Base-by-base conservation (phyloP, 1,139 yeast genomes). In the Sugiyamaella novakii region DNA sequence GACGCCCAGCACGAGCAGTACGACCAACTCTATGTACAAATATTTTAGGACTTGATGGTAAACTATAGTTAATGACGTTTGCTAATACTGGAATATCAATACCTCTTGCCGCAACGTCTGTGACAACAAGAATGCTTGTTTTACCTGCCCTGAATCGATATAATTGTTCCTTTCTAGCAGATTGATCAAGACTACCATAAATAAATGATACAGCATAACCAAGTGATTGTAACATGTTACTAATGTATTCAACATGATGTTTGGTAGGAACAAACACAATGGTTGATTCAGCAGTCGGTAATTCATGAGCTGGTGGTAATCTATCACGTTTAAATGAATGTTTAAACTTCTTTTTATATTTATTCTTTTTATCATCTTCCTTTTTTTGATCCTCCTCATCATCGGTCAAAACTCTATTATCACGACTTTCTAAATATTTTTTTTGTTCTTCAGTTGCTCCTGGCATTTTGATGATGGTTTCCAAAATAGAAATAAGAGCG, bases 31-130 rank as follows among this genome's bases (percentile, higher is more conserved):
- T 81, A 70, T 92, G 99, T 49, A 92, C 81, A 68, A 92, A 94
- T 51, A 91, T 86, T 67, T 94, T 92, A 3, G 97, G 89, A 1
- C 95, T 84, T 0, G 91, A 84, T 3, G 99, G 98, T 51, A 92
- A 74, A 0, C 96, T 82, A 67, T 81, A 91, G 67, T 92, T 94
- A 60, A 92, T 77, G 46, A 92, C 98, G 63, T 92, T 91, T 11
- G 98, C 96, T 64, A 92, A 78, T 53, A 92, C 83, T 0, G 99
- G 99, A 58, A 92, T 88, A 80, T 94, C 99, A 57, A 92, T 91
- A 83, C 99, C 99, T 75, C 98, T 86, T 3, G 98, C 98, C 24
- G 98, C 98, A 55, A 92, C 98, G 73, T 92, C 99, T 1, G 99
- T 92, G 49, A 94, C 98, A 6, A 92, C 97, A 66, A 92, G 69